Base-by-base conservation (phyloP, 2,329 filamentous ascomycete genomes). In the Cephalotrichum gorgonifer region DNA sequence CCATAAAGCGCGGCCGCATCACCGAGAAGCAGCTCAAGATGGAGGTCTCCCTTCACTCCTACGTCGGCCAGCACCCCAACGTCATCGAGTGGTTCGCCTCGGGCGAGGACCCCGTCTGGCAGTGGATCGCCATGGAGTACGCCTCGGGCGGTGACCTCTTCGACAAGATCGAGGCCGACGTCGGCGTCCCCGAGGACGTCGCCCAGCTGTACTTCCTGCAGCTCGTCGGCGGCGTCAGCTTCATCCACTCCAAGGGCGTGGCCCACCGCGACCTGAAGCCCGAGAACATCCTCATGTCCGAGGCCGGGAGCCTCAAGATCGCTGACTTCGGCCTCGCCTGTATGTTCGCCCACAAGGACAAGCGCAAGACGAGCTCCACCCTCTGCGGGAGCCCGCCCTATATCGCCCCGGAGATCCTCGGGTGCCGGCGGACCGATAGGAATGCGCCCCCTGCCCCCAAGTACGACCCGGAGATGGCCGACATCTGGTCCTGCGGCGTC, bases 161-260 rank as follows among this genome's bases (percentile, higher is more conserved):
- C 65, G 93, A 98, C 79, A 98, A 98, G 73, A 97, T 98, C 58
- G 94, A 98, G 69, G 90, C 93, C 17, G 93, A 98, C 64, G 87
- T 91, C 42, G 93, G 93, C 44, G 88, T 97, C n/a, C 80, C 85
- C 6, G 83, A 95, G 64, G 88, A 97, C 62, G 88, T 98, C 61
- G 91, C 93, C 30, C 94, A 98, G 63, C 81, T 96, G 53, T 98
- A 97, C 71, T 98, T 98, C 64, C 78, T 84, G 3, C 93, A 98
- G 68, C 78, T 98, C 53, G 78, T 97, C 57, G 83, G 83, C 61
- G 93, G 91, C 8, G 86, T 97, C 53, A 85, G 85, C 60, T 98
- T 90, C 69, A 94, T 97, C 78, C 93, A 98, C 68, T 88, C 86
- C 30, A 96, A 93, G 65, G 93, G 93, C 20, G 86, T 98, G 14